A percentile compares a stretch with the other conserved stretches of the same genome.
phyloP scores from a whole-genome alignment of 257 asterid species.

The Haberlea rhodopensis region DNA sequence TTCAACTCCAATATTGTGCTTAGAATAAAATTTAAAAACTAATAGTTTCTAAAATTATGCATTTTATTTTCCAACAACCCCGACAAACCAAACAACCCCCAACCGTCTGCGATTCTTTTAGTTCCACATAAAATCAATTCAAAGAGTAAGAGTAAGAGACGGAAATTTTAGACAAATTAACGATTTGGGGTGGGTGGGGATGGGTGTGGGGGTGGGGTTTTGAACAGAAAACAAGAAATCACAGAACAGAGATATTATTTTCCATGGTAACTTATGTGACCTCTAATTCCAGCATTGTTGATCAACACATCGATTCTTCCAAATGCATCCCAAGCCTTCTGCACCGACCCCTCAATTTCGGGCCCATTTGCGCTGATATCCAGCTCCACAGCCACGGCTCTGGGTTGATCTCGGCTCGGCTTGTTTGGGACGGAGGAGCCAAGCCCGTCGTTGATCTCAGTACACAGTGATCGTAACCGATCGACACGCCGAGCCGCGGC shows the following conservation, averaged over 20 bases:
- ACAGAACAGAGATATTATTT: neutral
- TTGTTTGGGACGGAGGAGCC: neutral
- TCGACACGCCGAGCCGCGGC: conserved; percentile 55
- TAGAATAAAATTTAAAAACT: no score
- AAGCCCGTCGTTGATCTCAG: conserved; percentile 29
- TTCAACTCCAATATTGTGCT: no score
- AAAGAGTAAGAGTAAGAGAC: neutral
- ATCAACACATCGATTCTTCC: conserved; percentile 60
- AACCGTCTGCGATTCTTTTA: no score
- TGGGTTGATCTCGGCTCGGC: neutral
- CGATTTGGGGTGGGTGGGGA: no score
- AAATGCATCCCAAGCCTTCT: conserved; percentile 61
- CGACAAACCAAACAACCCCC: no score
- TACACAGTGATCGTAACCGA: conserved; percentile 40
- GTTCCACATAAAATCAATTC: no score
- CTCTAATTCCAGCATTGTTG: conserved; percentile 67
- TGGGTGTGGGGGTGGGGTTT: no score
- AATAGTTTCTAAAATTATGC: no score
- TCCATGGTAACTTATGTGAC: conserved; percentile 12
- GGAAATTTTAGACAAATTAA: neutral
- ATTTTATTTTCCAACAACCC: no score
- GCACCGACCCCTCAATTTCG: conserved; percentile 39
- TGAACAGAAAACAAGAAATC: neutral
- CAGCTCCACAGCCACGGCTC: conserved; percentile 56
- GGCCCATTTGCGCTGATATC: conserved; percentile 41